Evolutionary conservation across 345 rosid species (phyloP).

Genomic region (Gossypioides kirkii): DNA sequence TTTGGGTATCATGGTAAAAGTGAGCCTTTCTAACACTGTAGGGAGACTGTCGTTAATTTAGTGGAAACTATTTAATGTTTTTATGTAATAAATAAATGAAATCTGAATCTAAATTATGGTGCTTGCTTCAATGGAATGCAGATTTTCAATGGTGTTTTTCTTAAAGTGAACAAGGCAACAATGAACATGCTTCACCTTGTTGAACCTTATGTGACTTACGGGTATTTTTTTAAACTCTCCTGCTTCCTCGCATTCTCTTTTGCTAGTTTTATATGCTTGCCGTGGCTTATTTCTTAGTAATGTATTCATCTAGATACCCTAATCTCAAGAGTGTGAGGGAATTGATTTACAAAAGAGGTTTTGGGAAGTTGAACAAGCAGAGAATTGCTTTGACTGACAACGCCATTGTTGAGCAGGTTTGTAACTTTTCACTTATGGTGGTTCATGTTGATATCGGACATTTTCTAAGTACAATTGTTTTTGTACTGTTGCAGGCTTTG

Average conservation of each 20-base stretch:
- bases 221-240: slow-evolving; percentile 36
- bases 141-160: slow-evolving; percentile 92
- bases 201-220: slow-evolving; percentile 91
- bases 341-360: slow-evolving; percentile 83
- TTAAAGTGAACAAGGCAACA: slow-evolving; percentile 89
- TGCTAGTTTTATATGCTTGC: not conserved
- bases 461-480: not conserved
- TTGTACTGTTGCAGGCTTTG: slow-evolving; percentile 35
- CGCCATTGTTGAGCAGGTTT: slow-evolving; percentile 70
- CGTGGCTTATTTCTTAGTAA: not conserved
- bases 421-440: not conserved
- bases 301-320: slow-evolving; percentile 51
- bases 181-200: slow-evolving; percentile 88
- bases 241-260: not conserved
- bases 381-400: slow-evolving; percentile 76
- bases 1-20: not conserved
- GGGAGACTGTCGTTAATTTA: not conserved
- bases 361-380: slow-evolving; percentile 78
- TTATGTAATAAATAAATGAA: not conserved
- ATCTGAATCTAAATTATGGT: not conserved
- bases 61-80: not conserved
- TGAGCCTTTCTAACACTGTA: not conserved
- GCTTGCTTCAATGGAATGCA: slow-evolving; percentile 18
- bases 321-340: slow-evolving; percentile 87
- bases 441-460: not conserved